A percentile compares a stretch with the other conserved stretches of the same genome.
These are phyloP conservation scores for Verticillium dahliae DNA, from an alignment of 2,329 filamentous ascomycete genomes.

Conservation along the genomic window DNA sequence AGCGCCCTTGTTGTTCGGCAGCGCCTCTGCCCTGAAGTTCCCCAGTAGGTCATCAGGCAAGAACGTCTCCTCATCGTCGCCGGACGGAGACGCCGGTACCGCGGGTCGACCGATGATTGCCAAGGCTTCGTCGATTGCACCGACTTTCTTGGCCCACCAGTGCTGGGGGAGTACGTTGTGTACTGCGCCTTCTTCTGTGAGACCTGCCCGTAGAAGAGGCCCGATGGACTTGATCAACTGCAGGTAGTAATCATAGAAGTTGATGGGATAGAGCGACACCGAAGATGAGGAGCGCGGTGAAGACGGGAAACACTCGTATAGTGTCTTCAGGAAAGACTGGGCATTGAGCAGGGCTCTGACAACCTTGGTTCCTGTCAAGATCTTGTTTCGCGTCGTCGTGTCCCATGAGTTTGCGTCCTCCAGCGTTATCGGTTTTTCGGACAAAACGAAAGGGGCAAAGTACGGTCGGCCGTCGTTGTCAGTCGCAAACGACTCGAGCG, in stretches of 20 bases:
- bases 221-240: conserved; percentile 70
- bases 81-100: neutral
- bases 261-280: conserved; percentile 66
- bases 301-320: conserved; percentile 68
- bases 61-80: neutral
- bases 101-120: conserved; percentile 1
- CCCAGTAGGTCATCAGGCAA: neutral
- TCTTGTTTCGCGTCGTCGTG: conserved; percentile 30
- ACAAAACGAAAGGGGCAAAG: conserved; percentile 60
- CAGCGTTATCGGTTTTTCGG: conserved; percentile 24
- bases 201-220: conserved; percentile 67
- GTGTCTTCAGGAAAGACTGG: conserved; percentile 68
- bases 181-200: conserved; percentile 79
- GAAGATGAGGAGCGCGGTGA: conserved; percentile 53
- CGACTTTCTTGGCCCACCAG: conserved; percentile 35
- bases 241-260: conserved; percentile 78
- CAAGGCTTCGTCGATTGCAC: conserved; percentile 7
- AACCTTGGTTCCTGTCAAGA: conserved; percentile 64
- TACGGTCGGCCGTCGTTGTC: conserved; percentile 51
- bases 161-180: conserved; percentile 66
- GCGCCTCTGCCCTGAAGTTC: neutral
- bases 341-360: conserved; percentile 73
- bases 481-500: conserved; percentile 59
- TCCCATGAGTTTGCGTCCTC: conserved; percentile 26
- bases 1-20: conserved; percentile 11